These are phyloP conservation scores for Sphaerostilbella broomeana DNA, from an alignment of 2,329 filamentous ascomycete genomes.

Conservation along the genomic window DNA sequence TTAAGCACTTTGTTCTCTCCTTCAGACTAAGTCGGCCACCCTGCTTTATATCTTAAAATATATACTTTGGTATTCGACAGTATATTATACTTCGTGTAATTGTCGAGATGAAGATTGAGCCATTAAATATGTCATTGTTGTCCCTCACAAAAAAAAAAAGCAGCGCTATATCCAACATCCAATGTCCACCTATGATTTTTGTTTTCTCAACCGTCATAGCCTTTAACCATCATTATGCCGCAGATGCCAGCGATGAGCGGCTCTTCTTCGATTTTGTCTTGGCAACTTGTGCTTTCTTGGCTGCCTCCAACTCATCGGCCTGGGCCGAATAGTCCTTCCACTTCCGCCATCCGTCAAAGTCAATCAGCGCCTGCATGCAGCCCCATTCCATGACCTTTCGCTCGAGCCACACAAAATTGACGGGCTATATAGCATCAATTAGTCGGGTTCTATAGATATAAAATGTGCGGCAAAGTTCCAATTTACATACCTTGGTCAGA, in stretches of 20 bases:
- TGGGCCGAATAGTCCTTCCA: slow-evolving; percentile 78
- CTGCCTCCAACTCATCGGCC: slow-evolving; percentile 36
- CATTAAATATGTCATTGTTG: not conserved
- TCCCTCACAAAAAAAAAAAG: slow-evolving; percentile 5
- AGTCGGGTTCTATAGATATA: not conserved
- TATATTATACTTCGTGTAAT: no score
- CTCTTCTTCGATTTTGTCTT: slow-evolving; percentile 41
- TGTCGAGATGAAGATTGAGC: not conserved
- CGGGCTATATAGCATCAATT: slow-evolving; percentile 53
- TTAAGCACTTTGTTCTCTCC: no score
- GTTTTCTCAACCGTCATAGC: not conserved
- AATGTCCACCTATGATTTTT: slow-evolving; percentile 1
- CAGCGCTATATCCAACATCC: slow-evolving; percentile 13
- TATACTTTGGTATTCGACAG: no score
- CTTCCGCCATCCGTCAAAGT: slow-evolving; percentile 95
- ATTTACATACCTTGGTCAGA: slow-evolving; percentile 72
- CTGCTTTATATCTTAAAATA: no score
- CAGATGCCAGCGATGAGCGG: slow-evolving; percentile 31
- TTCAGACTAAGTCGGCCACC: no score
- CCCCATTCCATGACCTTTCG: slow-evolving; percentile 99
- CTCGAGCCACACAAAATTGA: slow-evolving; percentile 96
- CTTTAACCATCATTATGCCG: slow-evolving; percentile 5
- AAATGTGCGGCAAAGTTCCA: not conserved
- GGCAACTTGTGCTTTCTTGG: slow-evolving; percentile 33
- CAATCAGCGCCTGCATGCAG: slow-evolving; percentile 98